A percentile compares a stretch with the other conserved stretches of the same genome.
Evolutionary conservation across 176 grass and related monocot species (phyloP).

Genomic region (Zoysia pacifica): DNA sequence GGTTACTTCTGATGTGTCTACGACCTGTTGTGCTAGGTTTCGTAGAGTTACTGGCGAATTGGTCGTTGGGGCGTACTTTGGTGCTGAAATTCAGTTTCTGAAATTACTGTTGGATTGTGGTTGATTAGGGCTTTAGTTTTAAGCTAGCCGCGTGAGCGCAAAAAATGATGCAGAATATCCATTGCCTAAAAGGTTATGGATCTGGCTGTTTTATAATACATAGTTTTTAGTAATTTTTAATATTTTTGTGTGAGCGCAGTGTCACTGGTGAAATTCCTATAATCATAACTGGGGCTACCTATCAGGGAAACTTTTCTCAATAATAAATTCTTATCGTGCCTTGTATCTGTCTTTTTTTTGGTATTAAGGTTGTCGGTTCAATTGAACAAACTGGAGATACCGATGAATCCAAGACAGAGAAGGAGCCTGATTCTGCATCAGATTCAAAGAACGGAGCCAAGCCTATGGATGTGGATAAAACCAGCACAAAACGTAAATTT

Average conservation of each 20-base stretch:
- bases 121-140: neutral
- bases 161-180: neutral
- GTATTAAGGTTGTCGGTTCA: slow-evolving; percentile 79
- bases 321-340: slow-evolving; percentile 7
- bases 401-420: slow-evolving; percentile 70
- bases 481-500: slow-evolving; percentile 72
- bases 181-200: slow-evolving; percentile 2
- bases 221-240: neutral
- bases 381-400: slow-evolving; percentile 68
- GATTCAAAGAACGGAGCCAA: slow-evolving; percentile 81
- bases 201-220: neutral
- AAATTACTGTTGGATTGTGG: neutral
- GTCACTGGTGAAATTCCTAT: neutral
- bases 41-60: neutral
- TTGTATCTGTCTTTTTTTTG: slow-evolving; percentile 11
- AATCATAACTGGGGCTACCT: slow-evolving; percentile 1
- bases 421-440: slow-evolving; percentile 62
- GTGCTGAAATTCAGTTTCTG: neutral
- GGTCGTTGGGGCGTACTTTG: neutral
- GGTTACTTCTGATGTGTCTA: neutral
- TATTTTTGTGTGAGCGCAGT: neutral
- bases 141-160: neutral
- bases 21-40: neutral
- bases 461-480: slow-evolving; percentile 73
- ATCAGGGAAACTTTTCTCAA: neutral